Base-by-base conservation (phyloP, 78 protist species). In the Dictyostelium capitatum region DNA sequence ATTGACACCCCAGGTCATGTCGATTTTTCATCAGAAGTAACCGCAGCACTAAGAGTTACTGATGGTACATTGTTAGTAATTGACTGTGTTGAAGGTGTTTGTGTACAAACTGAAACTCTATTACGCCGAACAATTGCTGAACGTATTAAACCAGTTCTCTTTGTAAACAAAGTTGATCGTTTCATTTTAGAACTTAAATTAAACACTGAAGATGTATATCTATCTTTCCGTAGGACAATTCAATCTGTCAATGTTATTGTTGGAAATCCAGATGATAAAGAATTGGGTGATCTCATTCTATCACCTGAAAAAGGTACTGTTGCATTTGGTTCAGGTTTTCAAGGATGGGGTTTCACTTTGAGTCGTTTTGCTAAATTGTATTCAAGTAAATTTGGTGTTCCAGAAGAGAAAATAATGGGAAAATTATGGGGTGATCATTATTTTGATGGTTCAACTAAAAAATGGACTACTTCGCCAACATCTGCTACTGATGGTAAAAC, bases 401-500 rank as follows among this genome's bases (percentile, higher is more conserved):
- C 43, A 32, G 82, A 20, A 37, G 89, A 43, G 12, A 96, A 97
- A 96, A 51, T 99, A 85, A 59, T 92, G 82, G 14, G 53, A 62
- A 83, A 94, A 14, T 97, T 99, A 3, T 99, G 99, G 99, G 99
- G 99, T 20, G 99, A 99, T 83, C 64, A 95, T 96, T 99, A 80
- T 96, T 98, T 83, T 95, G 94, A 96, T 94, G 54, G 96, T 23
- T 41, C 14, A 32, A 28, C 82, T 30, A 97, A 96, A 96, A 97
- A 96, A 92, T 99, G 99, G 99, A 32, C 2, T 51, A 32, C 12
- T 41, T 32, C 75, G 14, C n/a, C 30, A 3, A 8, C 1, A 11
- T 7, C 53, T 20, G 85, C 64, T 20, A 80, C 64, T 2, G 28
- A 48, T 10, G 99, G 97, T 28, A 67, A 43, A 64, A 56, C 82